phyloP scores from a whole-genome alignment of 768 basidiomycete genomes.

The Terana coerulea region DNA sequence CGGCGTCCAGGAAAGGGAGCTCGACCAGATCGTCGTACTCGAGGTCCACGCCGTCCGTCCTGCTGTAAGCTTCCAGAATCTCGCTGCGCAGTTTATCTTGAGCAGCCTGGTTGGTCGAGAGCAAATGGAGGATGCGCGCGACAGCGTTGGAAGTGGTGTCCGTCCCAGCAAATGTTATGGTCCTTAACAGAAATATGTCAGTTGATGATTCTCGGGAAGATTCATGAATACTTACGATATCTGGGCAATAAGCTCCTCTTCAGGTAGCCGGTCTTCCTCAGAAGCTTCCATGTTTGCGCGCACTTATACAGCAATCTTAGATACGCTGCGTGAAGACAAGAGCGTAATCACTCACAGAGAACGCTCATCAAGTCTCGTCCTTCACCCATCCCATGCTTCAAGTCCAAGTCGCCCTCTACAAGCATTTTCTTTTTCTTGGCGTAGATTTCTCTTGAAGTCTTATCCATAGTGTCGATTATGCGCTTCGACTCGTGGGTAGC shows the following conservation, averaged over 20 bases:
- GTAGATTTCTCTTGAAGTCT: too few relatives aligned
- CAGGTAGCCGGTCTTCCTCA: constrained; percentile 19
- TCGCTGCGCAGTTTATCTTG: constrained; percentile 27
- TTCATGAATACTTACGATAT: constrained; percentile 19
- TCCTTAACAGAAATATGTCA: constrained; percentile 17
- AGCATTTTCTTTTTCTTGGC: constrained; percentile 15
- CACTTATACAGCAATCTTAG: constrained; percentile 7
- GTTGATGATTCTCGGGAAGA: too few relatives aligned
- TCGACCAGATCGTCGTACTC: constrained; percentile 21
- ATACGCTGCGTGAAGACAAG: neutral
- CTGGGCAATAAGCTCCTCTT: constrained; percentile 23
- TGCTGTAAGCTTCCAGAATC: constrained; percentile 13
- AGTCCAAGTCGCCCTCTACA: constrained; percentile 14
- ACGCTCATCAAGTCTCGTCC: constrained; percentile 27
- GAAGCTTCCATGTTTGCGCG: constrained; percentile 17
- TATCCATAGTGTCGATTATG: constrained; percentile 14
- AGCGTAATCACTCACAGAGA: constrained; percentile 16
- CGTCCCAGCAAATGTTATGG: too few relatives aligned
- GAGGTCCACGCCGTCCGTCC: constrained; percentile 13
- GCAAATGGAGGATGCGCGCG: constrained; percentile 22
- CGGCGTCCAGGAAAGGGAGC: constrained; percentile 26
- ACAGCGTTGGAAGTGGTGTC: too few relatives aligned
- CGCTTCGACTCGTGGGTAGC: constrained; percentile 16
- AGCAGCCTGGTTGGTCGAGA: constrained; percentile 20
- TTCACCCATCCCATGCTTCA: too few relatives aligned